phyloP scores from a whole-genome alignment of 2,329 filamentous ascomycete species.

The Cytospora piceicola region DNA sequence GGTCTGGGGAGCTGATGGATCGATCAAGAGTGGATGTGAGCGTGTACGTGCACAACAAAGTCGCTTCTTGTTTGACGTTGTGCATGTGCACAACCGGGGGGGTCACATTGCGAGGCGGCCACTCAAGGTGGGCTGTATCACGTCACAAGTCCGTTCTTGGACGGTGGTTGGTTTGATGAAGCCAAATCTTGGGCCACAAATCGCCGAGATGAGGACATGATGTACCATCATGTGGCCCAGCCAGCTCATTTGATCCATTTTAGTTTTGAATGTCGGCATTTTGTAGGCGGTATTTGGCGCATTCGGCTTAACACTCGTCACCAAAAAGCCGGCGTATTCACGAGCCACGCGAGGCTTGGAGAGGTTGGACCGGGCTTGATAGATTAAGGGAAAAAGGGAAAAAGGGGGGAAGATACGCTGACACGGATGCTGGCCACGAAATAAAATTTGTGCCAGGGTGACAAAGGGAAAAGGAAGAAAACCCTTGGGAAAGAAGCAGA shows the following conservation, averaged over 20 bases:
- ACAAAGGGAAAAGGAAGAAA: not conserved
- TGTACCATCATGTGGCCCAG: constrained; percentile 2
- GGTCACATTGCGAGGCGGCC: not conserved
- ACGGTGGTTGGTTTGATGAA: constrained; percentile 24
- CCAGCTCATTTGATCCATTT: not conserved
- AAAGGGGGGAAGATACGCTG: not conserved
- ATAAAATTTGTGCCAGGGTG: not conserved
- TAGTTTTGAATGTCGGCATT: not conserved
- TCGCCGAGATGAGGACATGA: constrained; percentile 3
- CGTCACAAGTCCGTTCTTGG: constrained; percentile 10
- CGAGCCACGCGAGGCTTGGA: constrained; percentile 1
- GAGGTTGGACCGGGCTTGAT: constrained; percentile 2
- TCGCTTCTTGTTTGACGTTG: not conserved
- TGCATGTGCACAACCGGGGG: not conserved
- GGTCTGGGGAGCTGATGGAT: not conserved
- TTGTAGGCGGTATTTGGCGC: not conserved
- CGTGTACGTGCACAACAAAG: not conserved
- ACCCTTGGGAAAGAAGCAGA: too few relatives aligned
- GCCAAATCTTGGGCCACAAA: constrained; percentile 22
- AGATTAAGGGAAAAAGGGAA: constrained; percentile 14
- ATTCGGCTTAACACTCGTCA: not conserved
- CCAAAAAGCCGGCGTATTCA: not conserved
- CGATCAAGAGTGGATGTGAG: too few relatives aligned
- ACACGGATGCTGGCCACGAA: not conserved
- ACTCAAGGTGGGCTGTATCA: not conserved